Evolutionary conservation across 2,329 filamentous ascomycete genomes (phyloP), one percentile per base, ranked within the genome.

Genomic region (Rosellinia necatrix): DNA sequence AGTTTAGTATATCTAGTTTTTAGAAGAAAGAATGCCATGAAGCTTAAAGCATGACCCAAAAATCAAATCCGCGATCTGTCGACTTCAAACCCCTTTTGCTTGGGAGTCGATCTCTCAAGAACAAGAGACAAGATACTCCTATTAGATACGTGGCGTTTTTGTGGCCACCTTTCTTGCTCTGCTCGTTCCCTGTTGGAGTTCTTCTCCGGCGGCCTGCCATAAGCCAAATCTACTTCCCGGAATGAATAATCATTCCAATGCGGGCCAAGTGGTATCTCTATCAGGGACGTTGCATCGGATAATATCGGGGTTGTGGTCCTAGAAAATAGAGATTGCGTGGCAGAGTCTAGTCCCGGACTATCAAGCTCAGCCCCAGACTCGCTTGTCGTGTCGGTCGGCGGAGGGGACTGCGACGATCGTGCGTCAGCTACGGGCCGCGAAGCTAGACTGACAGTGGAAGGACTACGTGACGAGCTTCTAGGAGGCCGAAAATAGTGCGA

Each of bases 211-310:
- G 46, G 25, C 19, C 34, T 40, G 9, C 46, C 34, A n/a, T 40
- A 30, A 30, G 30, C 46, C 22, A 49, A 25, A 17, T 40, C 24
- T 19, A 40, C 46, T 24, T 48, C 32, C 4, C 44, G 30, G 44
- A 48, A 48, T 12, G 46, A 49, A 49, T 22, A 49, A 13, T 30
- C 24, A 13, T 19, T 34, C 46, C 46, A 40, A 15, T 34, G 46
- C 30, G 46, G 46, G 21, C 46, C 46, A 21, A 40, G 46, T 27
- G 46, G 34, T 15, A 17, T 49, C 22, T 30, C 30, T 25, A 37
- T 37, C n/a, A 15, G 9, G 37, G 43, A 35, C 21, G 43, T 25
- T 13, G 34, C 22, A 30, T 49, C 34, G n/a, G 46, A 49, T 17
- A 12, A 10, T 3, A 6, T 35, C 22, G 32, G 22, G n/a, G 27